phyloP scores from a whole-genome alignment of 352 stramenopile species.

The Globisporangium emineosum region DNA sequence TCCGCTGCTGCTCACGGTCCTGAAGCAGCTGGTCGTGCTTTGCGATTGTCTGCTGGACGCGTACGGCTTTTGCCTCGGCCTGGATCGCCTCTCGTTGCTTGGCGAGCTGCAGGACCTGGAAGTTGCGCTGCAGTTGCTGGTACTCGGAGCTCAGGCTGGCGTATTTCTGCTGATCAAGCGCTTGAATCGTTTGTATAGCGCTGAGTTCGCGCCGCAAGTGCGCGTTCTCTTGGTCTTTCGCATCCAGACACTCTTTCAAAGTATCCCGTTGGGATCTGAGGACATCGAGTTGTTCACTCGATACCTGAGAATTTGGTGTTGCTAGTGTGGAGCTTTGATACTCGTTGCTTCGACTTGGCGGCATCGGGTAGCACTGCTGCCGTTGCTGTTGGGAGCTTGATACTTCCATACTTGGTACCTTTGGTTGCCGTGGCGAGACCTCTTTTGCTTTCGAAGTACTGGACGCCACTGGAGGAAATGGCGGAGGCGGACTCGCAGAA shows the following conservation, averaged over 20 bases:
- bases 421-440: neutral
- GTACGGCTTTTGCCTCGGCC: constrained; percentile 34
- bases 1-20: constrained; percentile 31
- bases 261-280: neutral
- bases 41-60: constrained; percentile 37
- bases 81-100: constrained; percentile 46
- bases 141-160: constrained; percentile 26
- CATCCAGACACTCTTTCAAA: constrained; percentile 10
- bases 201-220: constrained; percentile 19
- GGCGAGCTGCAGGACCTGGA: constrained; percentile 18
- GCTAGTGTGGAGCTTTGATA: neutral
- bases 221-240: constrained; percentile 8
- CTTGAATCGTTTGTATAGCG: constrained; percentile 23
- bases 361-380: neutral
- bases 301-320: neutral
- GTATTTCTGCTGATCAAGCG: constrained; percentile 30
- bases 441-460: neutral
- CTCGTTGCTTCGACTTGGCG: neutral
- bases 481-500: neutral
- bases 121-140: constrained; percentile 34
- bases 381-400: neutral
- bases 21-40: constrained; percentile 36
- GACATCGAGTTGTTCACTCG: neutral
- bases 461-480: neutral
- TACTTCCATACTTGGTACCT: neutral